Base-by-base conservation (phyloP, 306 rosid genomes). In the Aeschynomene evenia region DNA sequence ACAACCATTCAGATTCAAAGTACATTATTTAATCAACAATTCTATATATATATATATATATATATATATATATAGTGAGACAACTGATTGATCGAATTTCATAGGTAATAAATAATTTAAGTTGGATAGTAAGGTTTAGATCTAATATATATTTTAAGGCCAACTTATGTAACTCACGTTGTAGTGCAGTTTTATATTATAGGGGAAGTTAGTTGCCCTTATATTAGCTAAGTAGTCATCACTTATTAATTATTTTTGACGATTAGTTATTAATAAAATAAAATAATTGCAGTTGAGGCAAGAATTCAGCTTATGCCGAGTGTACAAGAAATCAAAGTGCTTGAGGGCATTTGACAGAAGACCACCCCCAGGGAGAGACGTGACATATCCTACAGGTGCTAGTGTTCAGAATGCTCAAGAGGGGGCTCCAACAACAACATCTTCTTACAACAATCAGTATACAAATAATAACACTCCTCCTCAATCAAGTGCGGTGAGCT, bases 311-410 rank as follows among this genome's bases (percentile, higher is more conserved):
- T 56, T 93, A 42, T 90, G 96, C 48, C 83, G 96, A 79, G 91
- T 93, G 26, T 90, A 90, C 87, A 93, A 86, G 80, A 93, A 85
- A 79, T 72, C 91, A 13, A 88, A 93, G 77, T 86, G 93, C 58
- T 55, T 88, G 49, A 50, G 96, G 37, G 86, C 98, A 50, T 93
- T 90, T 58, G 98, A 93, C 59, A 84, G 98, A 71, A 56, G 96
- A 53, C 92, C 89, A 39, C 61, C 87, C 0, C 58, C 66, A 0
- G 81, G 79, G 56, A 65, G 42, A 21, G 75, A 43, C n/a, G n/a
- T n/a, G n/a, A n/a, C n/a, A n/a, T n/a, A n/a, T n/a, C n/a, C n/a
- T 0, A 20, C 9, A 1, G 9, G 50, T 39, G 59, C 54, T 10
- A 2, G 40, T 8, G 33, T 11, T 48, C 15, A 49, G 34, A 62